These are phyloP conservation scores for Globisporangium spinosum DNA, from an alignment of 352 stramenopile species.

Conservation along the genomic window DNA sequence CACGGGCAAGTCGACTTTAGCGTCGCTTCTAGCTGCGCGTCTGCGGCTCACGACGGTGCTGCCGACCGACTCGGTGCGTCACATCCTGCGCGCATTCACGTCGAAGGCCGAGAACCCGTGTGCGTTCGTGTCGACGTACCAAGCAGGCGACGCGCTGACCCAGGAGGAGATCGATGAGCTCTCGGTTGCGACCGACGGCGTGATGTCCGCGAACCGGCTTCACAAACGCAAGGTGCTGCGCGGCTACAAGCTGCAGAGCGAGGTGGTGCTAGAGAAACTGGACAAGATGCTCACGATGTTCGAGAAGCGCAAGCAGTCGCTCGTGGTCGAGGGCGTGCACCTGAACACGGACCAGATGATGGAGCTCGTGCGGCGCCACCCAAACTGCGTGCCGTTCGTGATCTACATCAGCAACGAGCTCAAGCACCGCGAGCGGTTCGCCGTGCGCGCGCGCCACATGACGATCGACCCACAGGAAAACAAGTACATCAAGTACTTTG, in stretches of 20 bases:
- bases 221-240: conserved; percentile 82
- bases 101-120: conserved; percentile 78
- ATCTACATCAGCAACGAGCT: conserved; percentile 90
- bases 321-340: conserved; percentile 86
- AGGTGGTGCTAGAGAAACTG: conserved; percentile 81
- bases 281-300: conserved; percentile 85
- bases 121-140: conserved; percentile 85
- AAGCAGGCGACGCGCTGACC: conserved; percentile 75
- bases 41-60: conserved; percentile 82
- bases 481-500: conserved; percentile 91
- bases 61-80: conserved; percentile 82
- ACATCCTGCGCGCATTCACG: conserved; percentile 78
- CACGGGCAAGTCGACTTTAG: conserved; percentile 85
- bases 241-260: conserved; percentile 80
- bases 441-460: conserved; percentile 82
- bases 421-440: conserved; percentile 85
- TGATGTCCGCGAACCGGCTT: conserved; percentile 68
- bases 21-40: conserved; percentile 66
- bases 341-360: conserved; percentile 82
- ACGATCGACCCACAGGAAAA: conserved; percentile 87
- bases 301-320: conserved; percentile 70
- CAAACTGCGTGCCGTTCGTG: conserved; percentile 83
- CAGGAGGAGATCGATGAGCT: conserved; percentile 50
- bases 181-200: conserved; percentile 21
- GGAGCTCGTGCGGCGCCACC: conserved; percentile 72